A percentile compares a stretch with the other conserved stretches of the same genome.
These are phyloP conservation scores for Aspergillus unguis DNA, from an alignment of 2,329 filamentous ascomycete genomes.

Conservation along the genomic window DNA sequence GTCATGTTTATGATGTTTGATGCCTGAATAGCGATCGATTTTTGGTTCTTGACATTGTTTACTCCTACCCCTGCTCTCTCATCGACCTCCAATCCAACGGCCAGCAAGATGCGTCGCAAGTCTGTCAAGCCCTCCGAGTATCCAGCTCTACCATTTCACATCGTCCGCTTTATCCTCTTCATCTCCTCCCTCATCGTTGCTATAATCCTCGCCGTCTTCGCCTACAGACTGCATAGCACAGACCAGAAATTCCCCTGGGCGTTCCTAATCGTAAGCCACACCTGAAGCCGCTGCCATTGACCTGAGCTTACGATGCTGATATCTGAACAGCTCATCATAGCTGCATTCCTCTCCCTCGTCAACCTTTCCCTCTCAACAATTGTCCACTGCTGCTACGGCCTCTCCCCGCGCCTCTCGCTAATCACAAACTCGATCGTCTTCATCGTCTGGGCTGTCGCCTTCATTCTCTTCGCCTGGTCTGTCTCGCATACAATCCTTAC, in stretches of 20 bases:
- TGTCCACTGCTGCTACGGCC: slow-evolving; percentile 51
- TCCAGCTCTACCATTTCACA: slow-evolving; percentile 39
- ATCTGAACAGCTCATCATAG: slow-evolving; percentile 47
- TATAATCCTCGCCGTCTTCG: slow-evolving; percentile 55
- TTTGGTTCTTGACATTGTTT: background rate
- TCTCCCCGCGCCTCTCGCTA: slow-evolving; percentile 53
- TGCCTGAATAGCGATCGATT: background rate
- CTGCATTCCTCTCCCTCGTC: slow-evolving; percentile 52
- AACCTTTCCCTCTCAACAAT: slow-evolving; percentile 48
- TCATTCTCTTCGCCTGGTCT: slow-evolving; percentile 54
- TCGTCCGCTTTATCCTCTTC: slow-evolving; percentile 39
- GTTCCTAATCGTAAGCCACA: slow-evolving; percentile 53
- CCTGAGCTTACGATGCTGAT: background rate
- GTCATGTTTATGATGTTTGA: background rate
- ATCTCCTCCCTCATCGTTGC: slow-evolving; percentile 55
- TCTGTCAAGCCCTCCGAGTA: slow-evolving; percentile 41
- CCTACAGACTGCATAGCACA: slow-evolving; percentile 52
- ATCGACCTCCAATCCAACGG: background rate
- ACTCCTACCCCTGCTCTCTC: background rate
- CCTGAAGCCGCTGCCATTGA: background rate
- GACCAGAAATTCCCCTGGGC: slow-evolving; percentile 56
- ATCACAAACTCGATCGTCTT: slow-evolving; percentile 48
- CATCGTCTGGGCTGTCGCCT: slow-evolving; percentile 52
- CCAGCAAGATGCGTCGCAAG: slow-evolving; percentile 28
- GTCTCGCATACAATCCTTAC: slow-evolving; percentile 52